These are phyloP conservation scores for Trypanosoma lewisi DNA, from an alignment of 208 protist species.

Conservation along the genomic window DNA sequence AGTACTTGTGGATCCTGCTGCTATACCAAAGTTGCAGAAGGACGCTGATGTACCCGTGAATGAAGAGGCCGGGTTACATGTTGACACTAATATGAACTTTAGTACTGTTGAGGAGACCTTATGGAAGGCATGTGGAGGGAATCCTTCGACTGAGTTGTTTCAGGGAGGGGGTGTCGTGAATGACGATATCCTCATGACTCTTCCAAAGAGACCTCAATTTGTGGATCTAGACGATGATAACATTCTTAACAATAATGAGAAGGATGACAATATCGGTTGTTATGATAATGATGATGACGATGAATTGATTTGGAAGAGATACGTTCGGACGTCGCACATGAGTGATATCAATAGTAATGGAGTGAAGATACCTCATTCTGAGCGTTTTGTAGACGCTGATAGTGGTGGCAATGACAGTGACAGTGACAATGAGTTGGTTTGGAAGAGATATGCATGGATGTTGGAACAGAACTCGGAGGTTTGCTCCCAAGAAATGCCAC, in stretches of 20 bases:
- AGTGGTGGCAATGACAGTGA: not conserved
- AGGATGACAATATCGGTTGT: not conserved
- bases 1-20: slow-evolving; percentile 9
- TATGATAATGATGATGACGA: slow-evolving; percentile 5
- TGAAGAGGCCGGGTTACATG: not conserved
- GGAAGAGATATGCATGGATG: not conserved
- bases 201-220: not conserved
- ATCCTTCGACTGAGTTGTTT: not conserved
- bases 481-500: not conserved
- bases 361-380: not conserved
- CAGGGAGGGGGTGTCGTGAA: not conserved
- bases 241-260: slow-evolving; percentile 1
- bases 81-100: not conserved
- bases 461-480: not conserved
- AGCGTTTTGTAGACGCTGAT: not conserved
- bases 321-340: not conserved
- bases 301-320: slow-evolving; percentile 15
- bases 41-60: not conserved
- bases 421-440: slow-evolving; percentile 11
- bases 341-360: not conserved
- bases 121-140: not conserved
- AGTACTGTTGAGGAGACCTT: not conserved
- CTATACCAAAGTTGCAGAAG: not conserved
- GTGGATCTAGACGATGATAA: not conserved
- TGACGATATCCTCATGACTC: not conserved